A percentile compares a stretch with the other conserved stretches of the same genome.
Conservation (phyloP, 495 filamentous ascomycete species). For the Xylaria grammica region DNA sequence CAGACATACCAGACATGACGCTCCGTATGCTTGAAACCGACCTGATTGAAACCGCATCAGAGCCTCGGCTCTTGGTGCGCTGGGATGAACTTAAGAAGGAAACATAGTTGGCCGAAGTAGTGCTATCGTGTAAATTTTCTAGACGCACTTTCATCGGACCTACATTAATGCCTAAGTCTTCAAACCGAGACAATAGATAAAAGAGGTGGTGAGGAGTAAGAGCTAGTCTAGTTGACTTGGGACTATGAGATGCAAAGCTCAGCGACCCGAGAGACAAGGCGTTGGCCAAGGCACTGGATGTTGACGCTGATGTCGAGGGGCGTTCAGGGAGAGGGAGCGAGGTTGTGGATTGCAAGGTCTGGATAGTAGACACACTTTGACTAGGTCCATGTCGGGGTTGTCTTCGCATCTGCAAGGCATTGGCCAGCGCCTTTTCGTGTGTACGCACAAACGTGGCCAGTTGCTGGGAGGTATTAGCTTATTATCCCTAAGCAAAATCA, state of each 20-base stretch:
- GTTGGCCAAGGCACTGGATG: slow-evolving; percentile 76
- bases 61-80: slow-evolving; percentile 72
- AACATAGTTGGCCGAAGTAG: slow-evolving; percentile 88
- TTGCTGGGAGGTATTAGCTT: slow-evolving; percentile 62
- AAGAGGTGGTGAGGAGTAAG: slow-evolving; percentile 98
- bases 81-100: slow-evolving; percentile 88
- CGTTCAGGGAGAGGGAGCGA: slow-evolving; percentile 54
- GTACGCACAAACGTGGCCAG: slow-evolving; percentile 94
- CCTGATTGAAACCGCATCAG: slow-evolving; percentile 87
- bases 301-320: slow-evolving; percentile 64
- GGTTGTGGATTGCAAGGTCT: slow-evolving; percentile 53
- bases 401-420: slow-evolving; percentile 83
- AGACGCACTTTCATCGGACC: slow-evolving; percentile 95
- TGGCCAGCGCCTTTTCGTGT: slow-evolving; percentile 95
- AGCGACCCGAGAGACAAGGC: slow-evolving; percentile 85
- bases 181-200: slow-evolving; percentile 92
- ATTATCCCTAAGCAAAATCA: neutral
- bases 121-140: slow-evolving; percentile 90
- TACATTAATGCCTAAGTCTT: slow-evolving; percentile 86
- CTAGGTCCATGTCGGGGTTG: slow-evolving; percentile 71
- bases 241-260: slow-evolving; percentile 78
- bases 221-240: slow-evolving; percentile 89
- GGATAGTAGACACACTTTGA: slow-evolving; percentile 56
- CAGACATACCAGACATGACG: slow-evolving; percentile 94
- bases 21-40: slow-evolving; percentile 97